phyloP scores from a whole-genome alignment of 2,329 filamentous ascomycete species.

The Cladosporium colombiae region DNA sequence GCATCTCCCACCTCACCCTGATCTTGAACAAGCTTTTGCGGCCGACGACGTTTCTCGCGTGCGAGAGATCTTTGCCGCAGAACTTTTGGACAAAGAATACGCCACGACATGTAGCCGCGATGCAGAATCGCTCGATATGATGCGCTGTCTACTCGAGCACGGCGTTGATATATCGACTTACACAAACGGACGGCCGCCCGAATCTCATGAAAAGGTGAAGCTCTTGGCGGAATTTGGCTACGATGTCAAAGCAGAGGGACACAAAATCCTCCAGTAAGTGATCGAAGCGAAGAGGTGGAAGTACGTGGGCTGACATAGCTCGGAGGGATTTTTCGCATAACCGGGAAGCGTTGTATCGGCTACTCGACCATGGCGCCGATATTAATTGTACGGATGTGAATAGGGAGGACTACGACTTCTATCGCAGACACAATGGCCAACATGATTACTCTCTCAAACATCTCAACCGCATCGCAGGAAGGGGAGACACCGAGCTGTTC shows the following conservation, averaged over 20 bases:
- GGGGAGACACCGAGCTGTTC: slow-evolving; percentile 20
- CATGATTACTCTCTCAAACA: slow-evolving; percentile 19
- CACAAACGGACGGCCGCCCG: background rate
- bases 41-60: background rate
- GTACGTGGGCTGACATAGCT: background rate
- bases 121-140: background rate
- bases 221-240: background rate
- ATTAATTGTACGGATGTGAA: background rate
- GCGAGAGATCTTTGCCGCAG: background rate
- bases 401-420: background rate
- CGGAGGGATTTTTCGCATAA: slow-evolving; percentile 11
- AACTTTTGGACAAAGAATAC: background rate
- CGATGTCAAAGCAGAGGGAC: background rate
- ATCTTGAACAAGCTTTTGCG: background rate
- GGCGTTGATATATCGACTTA: background rate
- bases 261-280: background rate
- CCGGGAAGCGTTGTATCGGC: background rate
- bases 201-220: background rate
- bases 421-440: background rate
- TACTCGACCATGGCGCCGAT: background rate
- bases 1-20: background rate
- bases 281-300: background rate
- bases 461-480: slow-evolving; percentile 20
- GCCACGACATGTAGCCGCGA: background rate
- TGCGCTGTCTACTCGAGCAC: slow-evolving; percentile 5